Percentiles rank a stretch among this genome's conserved stretches.
phyloP scores from a whole-genome alignment of 805 yeast genomes.

The Candida sithepensis region DNA sequence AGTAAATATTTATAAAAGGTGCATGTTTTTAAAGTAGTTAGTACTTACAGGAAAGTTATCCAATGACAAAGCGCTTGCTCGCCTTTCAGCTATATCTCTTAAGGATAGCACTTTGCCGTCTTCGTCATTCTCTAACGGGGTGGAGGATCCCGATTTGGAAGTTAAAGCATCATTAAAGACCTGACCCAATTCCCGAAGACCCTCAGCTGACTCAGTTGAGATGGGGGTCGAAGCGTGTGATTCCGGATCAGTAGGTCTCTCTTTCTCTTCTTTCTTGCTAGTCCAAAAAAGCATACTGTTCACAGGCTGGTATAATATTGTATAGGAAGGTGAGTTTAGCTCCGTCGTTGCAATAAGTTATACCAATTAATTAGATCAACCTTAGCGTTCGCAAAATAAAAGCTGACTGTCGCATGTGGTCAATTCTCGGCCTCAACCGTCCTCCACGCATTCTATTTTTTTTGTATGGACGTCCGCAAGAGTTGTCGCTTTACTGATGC shows the following conservation, averaged over 20 bases:
- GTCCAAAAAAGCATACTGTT: background rate
- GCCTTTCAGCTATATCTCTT: conserved; percentile 27
- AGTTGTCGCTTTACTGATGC: too few species aligned
- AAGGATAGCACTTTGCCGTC: conserved; percentile 8
- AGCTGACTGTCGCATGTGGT: too few species aligned
- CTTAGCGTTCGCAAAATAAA: background rate
- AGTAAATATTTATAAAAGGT: background rate
- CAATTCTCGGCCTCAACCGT: too few species aligned
- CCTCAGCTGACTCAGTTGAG: conserved; percentile 6
- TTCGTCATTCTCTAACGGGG: background rate
- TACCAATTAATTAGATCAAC: too few species aligned
- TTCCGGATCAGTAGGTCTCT: background rate
- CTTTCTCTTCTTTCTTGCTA: background rate
- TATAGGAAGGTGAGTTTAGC: too few species aligned
- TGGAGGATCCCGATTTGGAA: conserved; percentile 20
- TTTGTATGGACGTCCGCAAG: too few species aligned
- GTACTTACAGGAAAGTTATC: conserved; percentile 32
- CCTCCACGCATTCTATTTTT: too few species aligned
- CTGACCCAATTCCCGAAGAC: conserved; percentile 11
- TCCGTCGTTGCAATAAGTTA: too few species aligned
- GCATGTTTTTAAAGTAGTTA: too few species aligned
- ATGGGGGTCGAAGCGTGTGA: background rate
- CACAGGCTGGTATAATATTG: too few species aligned
- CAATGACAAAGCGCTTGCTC: conserved; percentile 26
- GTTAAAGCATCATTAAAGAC: conserved; percentile 17